Base-by-base conservation (phyloP, 345 rosid species). In the Hirschfeldia incana region DNA sequence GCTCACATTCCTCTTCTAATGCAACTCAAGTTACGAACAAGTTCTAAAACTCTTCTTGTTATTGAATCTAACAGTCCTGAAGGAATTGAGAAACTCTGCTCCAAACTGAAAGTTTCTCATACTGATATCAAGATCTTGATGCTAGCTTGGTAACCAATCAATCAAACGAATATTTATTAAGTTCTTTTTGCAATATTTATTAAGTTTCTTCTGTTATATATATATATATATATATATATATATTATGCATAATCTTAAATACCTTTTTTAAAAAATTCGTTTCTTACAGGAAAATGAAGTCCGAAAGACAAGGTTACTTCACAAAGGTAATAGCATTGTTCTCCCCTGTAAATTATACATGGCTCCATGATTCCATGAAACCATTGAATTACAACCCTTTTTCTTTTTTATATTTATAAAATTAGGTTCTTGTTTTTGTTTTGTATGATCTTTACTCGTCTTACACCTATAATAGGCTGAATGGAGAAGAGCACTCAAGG, bases 271-370 rank as follows among this genome's bases (percentile, higher is more conserved):
- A n/a, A n/a, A 3, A 77, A 37, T 55, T 68, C 76, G 28, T 26
- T 32, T 28, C 9, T 82, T 0, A 4, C 89, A 95, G 98, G 99
- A 95, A 91, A 84, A 93, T 95, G 99, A 91, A 89, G 85, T 85
- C 97, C 39, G 97, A 91, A 84, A 95, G 87, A 82, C 99, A 91
- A 67, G 99, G 97, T 74, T 95, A 95, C 86, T 95, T 95, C 72
- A 93, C 96, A 46, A 74, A 88, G 96, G 98, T 94, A 85, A 65
- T 26, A 84, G 84, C 51, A 66, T 51, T 64, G 70, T 71, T 51
- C 57, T n/a, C 57, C 21, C 57, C 15, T 49, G 16, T 49, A 42
- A 11, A 42, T 10, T 42, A 42, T 42, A 42, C 12, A 39, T 39
- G 46, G 55, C 16, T 12, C 4, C 6, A 44, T 44, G 53, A 44